Evolutionary conservation across 2,329 filamentous ascomycete species (phyloP), one percentile per base, ranked within the genome.

Genomic region (Ophiostoma montium): DNA sequence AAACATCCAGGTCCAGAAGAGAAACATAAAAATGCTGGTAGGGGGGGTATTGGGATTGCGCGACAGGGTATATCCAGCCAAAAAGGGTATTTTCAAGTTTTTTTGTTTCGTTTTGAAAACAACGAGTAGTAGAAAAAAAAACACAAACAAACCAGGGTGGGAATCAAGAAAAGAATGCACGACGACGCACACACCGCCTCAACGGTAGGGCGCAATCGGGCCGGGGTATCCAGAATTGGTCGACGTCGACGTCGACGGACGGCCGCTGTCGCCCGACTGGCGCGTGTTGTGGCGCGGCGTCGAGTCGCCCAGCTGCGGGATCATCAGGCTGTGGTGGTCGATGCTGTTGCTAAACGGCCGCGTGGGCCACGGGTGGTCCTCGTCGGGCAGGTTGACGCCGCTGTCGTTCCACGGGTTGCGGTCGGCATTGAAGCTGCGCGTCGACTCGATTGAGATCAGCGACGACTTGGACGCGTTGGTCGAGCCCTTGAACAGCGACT

Each of bases 381-480:
- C 87, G 60, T 95, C 90, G 54, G 85, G 75, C 57, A 95, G 79
- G 63, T 95, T 95, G 62, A 95, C 88, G 59, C 89, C 90, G 61
- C 87, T 94, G 65, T 96, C 90, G 64, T 95, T 95, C 90, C 90
- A 96, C 54, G 89, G 89, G 68, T 95, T 95, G 66, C 89, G 85
- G 65, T 95, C 94, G 57, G 87, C 87, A 55, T 82, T 81, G 65
- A 82, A 82, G 70, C 88, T 95, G 62, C 90, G 85, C 33, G 88
- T 88, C 45, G 89, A 95, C 67, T 96, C 90, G 65, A 95, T 89
- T 54, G 88, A 95, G 58, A 94, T 89, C 57, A 96, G 80, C 32
- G 90, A 95, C 45, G 90, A 92, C 69, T 94, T 95, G 56, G 90
- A 95, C 49, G 86, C 84, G 60, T 90, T 90, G 69, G 72, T 84